Evolutionary conservation across 345 rosid genomes (phyloP).

Genomic region (Melaleuca alternifolia): DNA sequence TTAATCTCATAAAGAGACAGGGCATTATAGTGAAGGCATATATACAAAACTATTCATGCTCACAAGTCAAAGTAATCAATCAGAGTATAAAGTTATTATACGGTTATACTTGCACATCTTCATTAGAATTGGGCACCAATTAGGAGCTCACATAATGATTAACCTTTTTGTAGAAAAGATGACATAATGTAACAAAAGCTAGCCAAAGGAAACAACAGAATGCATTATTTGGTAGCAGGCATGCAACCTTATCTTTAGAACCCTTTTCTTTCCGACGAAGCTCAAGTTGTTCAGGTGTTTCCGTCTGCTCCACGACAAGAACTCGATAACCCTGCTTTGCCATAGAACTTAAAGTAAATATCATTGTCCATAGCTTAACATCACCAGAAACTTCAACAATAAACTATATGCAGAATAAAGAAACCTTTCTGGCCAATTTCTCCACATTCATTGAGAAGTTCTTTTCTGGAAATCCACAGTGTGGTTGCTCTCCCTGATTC

Average conservation of each 20-base stretch:
- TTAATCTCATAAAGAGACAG: neutral
- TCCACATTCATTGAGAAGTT: conserved; percentile 82
- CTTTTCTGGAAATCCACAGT: conserved; percentile 98
- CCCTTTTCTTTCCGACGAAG: conserved; percentile 84
- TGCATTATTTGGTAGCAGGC: neutral
- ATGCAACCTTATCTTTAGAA: conserved; percentile 79
- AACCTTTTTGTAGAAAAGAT: neutral
- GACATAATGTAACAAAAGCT: neutral
- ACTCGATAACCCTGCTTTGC: conserved; percentile 83
- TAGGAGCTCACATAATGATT: neutral
- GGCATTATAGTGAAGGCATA: neutral
- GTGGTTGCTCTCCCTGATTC: conserved; percentile 91
- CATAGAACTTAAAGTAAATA: conserved; percentile 12
- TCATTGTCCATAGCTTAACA: neutral
- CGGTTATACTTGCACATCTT: neutral
- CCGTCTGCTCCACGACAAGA: conserved; percentile 95
- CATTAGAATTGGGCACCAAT: neutral
- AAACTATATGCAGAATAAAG: conserved; percentile 4
- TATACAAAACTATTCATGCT: neutral
- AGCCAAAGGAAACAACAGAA: neutral
- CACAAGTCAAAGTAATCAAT: neutral
- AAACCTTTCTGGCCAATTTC: conserved; percentile 90
- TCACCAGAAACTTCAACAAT: neutral
- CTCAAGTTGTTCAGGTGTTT: conserved; percentile 96
- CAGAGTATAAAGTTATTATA: neutral